Base-by-base conservation (phyloP, 1,139 yeast genomes). In the Saccharomyces hybrid region DNA sequence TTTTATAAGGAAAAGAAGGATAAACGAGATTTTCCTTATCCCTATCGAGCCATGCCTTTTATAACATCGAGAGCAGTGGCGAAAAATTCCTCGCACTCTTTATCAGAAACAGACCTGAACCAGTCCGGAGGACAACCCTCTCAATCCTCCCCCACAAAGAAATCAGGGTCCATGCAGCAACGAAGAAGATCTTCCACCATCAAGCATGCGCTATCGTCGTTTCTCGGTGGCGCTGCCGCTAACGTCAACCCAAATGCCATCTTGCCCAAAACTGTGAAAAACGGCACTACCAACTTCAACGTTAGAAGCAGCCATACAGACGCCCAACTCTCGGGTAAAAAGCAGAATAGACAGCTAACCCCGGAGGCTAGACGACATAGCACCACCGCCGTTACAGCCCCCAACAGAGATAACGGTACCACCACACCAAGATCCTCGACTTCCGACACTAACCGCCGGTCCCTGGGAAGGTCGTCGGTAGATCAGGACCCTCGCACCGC, bases 201-300 rank as follows among this genome's bases (percentile, higher is more conserved):
- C 26, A 65, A 61, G 51, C 60, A 57, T 34, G 63, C 66, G 4
- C 52, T 65, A 9, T 59, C 66, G 3, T 61, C 64, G 9, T 54
- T 65, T 26, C 54, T 65, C 23, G 55, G 59, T 20, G 16, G 54
- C 4, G 23, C 23, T 3, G 23, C 23, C n/a, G 48, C 48, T 38
- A 53, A 54, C n/a, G 23, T 28, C 6, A 9, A 16, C 11, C 4
- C 50, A n/a, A 48, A 44, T 41, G 25, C 16, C 30, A 23, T 7
- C 32, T 25, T 23, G 8, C 41, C 25, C 13, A 32, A 26, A 14
- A 47, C 20, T 7, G 26, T 32, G 49, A 28, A 27, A 48, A 47
- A 14, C 47, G 51, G 23, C 48, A 44, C 46, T 38, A 42, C n/a
- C 47, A 32, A 44, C 31, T 4, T 31, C 42, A 27, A 47, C 49